Base-by-base conservation (phyloP, 495 filamentous ascomycete species). In the Tuber melanosporum region DNA sequence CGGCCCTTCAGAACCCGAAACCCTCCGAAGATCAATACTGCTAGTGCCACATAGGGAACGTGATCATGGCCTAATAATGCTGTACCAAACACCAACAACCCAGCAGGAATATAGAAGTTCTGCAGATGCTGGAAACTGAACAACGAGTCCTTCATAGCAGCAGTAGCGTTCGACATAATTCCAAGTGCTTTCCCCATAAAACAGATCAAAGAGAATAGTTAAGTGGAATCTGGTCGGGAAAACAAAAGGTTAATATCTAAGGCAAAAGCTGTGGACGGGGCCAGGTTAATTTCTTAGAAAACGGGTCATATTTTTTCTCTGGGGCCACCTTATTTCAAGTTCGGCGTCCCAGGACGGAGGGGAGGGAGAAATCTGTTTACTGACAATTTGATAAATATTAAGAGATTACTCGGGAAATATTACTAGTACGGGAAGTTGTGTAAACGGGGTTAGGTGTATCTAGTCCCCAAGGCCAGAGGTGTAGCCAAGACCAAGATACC, bases 21-120 rank as follows among this genome's bases (percentile, higher is more conserved):
- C n/a, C 85, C 87, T 57, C 88, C 88, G 41, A 95, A 81, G 22
- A 88, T 81, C 39, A 89, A 83, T 45, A 91, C 90, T 20, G 91
- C 71, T 5, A 89, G 85, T 45, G 91, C 87, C 19, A 93, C 94
- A 83, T 91, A 92, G 42, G 90, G 89, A 20, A 91, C 82, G 87
- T 89, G 97, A 87, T 95, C 91, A 70, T 84, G 85, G 87, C 95
- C 94, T 70, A 93, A 86, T 76, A 97, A 90, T 76, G 89, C 89
- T 57, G 89, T 89, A 79, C 92, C 93, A 42, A 93, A 84, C 71
- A 97, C 86, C 49, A 97, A 85, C 44, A 98, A 87, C 76, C 89
- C 91, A n/a, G 91, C 91, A 74, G 95, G 95, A 80, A 97, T 90
- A 83, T 95, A 94, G 81, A 95, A 89, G 80, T 91, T 91, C 83